Conservation (phyloP, 2,329 filamentous ascomycete genomes). For the Cordyceps pruinosa region DNA sequence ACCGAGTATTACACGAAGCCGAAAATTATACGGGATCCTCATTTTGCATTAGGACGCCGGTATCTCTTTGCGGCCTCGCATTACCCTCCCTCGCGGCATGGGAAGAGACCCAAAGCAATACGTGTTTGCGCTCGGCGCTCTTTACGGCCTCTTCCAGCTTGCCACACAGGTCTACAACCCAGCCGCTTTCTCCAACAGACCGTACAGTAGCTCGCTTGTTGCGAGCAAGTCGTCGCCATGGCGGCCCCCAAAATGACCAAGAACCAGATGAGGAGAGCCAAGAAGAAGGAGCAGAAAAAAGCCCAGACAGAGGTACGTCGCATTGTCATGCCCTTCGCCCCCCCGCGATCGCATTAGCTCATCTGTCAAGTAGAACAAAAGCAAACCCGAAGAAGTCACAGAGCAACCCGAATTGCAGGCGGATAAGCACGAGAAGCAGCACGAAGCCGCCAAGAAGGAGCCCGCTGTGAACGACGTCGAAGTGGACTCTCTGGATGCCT, state of each 20-base stretch:
- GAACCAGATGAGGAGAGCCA: constrained; percentile 86
- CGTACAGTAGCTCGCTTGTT: constrained; percentile 5
- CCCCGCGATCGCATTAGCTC: background rate
- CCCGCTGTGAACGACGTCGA: constrained; percentile 24
- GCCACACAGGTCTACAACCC: constrained; percentile 29
- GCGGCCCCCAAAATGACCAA: constrained; percentile 73
- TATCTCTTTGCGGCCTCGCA: background rate
- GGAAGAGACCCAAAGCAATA: constrained; percentile 33
- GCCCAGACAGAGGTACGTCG: constrained; percentile 46
- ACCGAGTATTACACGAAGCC: background rate
- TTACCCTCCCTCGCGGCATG: constrained; percentile 21
- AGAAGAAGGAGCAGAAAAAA: constrained; percentile 89
- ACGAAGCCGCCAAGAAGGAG: constrained; percentile 39
- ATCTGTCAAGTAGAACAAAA: background rate
- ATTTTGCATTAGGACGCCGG: background rate
- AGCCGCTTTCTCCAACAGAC: constrained; percentile 16
- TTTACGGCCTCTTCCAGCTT: constrained; percentile 32
- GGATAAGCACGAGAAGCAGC: constrained; percentile 28
- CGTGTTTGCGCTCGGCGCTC: constrained; percentile 25
- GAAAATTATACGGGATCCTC: background rate
- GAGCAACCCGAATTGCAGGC: constrained; percentile 16
- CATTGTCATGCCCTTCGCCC: background rate
- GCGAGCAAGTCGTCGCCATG: constrained; percentile 38
- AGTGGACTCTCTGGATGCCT: constrained; percentile 6
- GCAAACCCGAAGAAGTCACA: background rate